These are phyloP conservation scores for Suhomyces vadensis DNA, from an alignment of 805 yeast species.

Conservation along the genomic window DNA sequence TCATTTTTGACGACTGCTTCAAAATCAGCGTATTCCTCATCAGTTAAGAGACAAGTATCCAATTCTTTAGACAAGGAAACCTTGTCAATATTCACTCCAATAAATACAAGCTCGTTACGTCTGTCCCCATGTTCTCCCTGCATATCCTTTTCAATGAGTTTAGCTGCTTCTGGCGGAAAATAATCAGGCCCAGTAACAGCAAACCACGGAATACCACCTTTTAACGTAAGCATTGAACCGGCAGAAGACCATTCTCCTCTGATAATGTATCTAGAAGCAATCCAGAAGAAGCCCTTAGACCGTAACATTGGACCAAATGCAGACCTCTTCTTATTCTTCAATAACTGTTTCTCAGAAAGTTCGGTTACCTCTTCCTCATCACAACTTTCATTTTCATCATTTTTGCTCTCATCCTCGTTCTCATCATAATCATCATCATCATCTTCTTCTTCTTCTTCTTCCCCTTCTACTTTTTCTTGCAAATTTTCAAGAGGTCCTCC, in stretches of 20 bases:
- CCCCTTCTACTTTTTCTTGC: conserved; percentile 18
- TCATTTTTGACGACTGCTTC: conserved; percentile 27
- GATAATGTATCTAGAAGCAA: conserved; percentile 41
- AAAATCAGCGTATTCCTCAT: conserved; percentile 34
- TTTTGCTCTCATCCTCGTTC: conserved; percentile 12
- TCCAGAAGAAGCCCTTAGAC: conserved; percentile 48
- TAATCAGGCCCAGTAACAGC: conserved; percentile 32
- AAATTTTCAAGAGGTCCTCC: conserved; percentile 17
- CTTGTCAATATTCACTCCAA: conserved; percentile 39
- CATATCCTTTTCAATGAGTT: conserved; percentile 36
- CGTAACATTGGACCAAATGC: conserved; percentile 39
- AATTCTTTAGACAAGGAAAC: conserved; percentile 27
- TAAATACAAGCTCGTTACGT: conserved; percentile 47
- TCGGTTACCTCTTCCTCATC: conserved; percentile 16
- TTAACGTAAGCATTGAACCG: conserved; percentile 41
- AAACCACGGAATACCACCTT: conserved; percentile 48
- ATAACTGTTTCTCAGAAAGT: conserved; percentile 24
- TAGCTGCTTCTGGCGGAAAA: conserved; percentile 33
- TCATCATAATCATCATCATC: conserved; percentile 14
- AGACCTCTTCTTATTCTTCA: conserved; percentile 36
- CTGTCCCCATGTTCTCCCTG: conserved; percentile 44
- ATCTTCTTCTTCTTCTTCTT: conserved; percentile 17
- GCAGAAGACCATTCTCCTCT: conserved; percentile 49
- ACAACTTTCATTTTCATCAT: conserved; percentile 13
- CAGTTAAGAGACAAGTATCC: conserved; percentile 41